Percentiles rank a stretch among this genome's conserved stretches.
Evolutionary conservation across 495 filamentous ascomycete species (phyloP).

Genomic region (Parathielavia appendiculata): DNA sequence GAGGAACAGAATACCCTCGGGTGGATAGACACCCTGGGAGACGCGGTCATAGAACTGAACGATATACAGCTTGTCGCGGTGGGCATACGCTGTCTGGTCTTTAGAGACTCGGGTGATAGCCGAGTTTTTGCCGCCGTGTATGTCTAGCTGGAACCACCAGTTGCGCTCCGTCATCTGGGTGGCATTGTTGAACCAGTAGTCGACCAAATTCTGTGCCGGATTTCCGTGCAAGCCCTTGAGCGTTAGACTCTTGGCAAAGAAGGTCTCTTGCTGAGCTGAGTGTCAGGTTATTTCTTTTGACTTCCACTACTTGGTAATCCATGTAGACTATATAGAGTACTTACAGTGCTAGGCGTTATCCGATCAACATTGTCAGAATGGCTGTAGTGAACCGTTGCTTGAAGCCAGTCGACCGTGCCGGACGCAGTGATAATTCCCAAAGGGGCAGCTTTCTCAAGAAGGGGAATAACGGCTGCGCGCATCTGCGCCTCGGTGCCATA

Average conservation of each 20-base stretch:
- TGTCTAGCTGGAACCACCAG: slow-evolving; percentile 46
- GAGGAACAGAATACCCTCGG: too few species aligned
- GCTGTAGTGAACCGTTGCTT: too few species aligned
- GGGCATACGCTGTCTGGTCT: slow-evolving; percentile 38
- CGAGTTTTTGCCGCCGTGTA: slow-evolving; percentile 43
- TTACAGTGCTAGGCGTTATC: too few species aligned
- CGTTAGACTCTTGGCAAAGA: slow-evolving; percentile 40
- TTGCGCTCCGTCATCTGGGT: slow-evolving; percentile 37
- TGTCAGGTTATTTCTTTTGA: too few species aligned
- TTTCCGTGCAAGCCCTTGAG: slow-evolving; percentile 32
- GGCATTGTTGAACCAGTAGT: slow-evolving; percentile 43
- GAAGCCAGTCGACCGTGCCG: too few species aligned
- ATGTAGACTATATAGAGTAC: too few species aligned
- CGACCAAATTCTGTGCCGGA: slow-evolving; percentile 34
- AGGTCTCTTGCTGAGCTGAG: slow-evolving; percentile 45
- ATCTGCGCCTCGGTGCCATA: slow-evolving; percentile 38
- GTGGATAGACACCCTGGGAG: slow-evolving; percentile 30
- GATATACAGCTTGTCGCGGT: slow-evolving; percentile 43
- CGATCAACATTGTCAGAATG: slow-evolving; percentile 24
- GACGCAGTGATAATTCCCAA: too few species aligned
- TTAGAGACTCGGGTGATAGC: slow-evolving; percentile 30
- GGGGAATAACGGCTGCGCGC: slow-evolving; percentile 31
- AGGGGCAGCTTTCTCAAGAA: slow-evolving; percentile 34
- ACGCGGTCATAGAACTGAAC: slow-evolving; percentile 41
- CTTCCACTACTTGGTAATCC: too few species aligned